A percentile compares a stretch with the other conserved stretches of the same genome.
Evolutionary conservation across 225 moss, liverwort and hornwort genomes (phyloP).

Genomic region (Physcomitrium patens): DNA sequence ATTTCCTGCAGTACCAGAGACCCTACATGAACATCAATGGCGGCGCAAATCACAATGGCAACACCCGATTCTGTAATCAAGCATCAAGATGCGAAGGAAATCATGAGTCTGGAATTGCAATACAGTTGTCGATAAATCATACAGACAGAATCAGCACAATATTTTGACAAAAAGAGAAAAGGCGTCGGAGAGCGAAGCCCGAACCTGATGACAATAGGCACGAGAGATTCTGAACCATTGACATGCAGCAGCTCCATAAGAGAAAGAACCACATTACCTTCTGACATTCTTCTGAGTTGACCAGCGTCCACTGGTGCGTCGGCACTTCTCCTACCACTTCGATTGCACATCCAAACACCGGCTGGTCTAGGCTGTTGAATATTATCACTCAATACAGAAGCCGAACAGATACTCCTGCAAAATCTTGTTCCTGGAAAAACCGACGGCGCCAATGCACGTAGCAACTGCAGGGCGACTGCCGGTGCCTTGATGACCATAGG

Average conservation of each 20-base stretch:
- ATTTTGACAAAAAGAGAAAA: not conserved
- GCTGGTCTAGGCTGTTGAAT: slow-evolving; percentile 25
- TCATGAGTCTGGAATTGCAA: not conserved
- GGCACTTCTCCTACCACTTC: slow-evolving; percentile 11
- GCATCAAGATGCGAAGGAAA: not conserved
- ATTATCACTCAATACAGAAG: slow-evolving; percentile 20
- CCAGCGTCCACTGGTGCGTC: slow-evolving; percentile 12
- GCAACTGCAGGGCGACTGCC: slow-evolving; percentile 29
- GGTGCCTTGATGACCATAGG: slow-evolving; percentile 28
- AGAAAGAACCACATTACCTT: slow-evolving; percentile 32
- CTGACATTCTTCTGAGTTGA: slow-evolving; percentile 44
- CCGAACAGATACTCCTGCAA: slow-evolving; percentile 33
- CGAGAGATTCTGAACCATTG: not conserved
- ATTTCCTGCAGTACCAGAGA: slow-evolving; percentile 57
- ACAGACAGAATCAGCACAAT: slow-evolving; percentile 12
- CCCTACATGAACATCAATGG: slow-evolving; percentile 3
- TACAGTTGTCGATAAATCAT: slow-evolving; percentile 15
- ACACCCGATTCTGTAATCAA: not conserved
- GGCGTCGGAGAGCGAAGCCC: slow-evolving; percentile 1
- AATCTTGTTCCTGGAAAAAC: slow-evolving; percentile 35
- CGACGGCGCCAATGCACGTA: slow-evolving; percentile 28
- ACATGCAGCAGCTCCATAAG: slow-evolving; percentile 15
- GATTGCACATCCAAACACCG: slow-evolving; percentile 23
- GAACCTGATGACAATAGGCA: not conserved
- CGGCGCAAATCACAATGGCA: slow-evolving; percentile 17